A percentile compares a stretch with the other conserved stretches of the same genome.
These are phyloP conservation scores for Peronospora belbahrii DNA, from an alignment of 352 stramenopile genomes.

Conservation along the genomic window DNA sequence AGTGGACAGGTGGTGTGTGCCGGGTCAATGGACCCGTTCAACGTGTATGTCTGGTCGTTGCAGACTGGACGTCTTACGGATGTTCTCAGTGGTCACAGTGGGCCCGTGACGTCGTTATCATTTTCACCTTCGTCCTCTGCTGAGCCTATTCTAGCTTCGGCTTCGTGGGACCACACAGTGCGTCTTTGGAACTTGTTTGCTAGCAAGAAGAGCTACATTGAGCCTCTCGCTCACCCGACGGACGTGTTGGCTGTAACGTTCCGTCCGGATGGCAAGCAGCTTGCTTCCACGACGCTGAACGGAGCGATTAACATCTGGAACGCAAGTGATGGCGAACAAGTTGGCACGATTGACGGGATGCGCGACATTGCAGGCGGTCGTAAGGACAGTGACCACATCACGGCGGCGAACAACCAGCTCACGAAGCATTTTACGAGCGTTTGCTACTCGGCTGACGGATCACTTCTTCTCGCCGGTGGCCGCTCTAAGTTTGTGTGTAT, in stretches of 20 bases:
- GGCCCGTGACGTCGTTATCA: conserved; percentile 90
- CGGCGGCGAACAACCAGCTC: conserved; percentile 84
- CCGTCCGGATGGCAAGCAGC: conserved; percentile 93
- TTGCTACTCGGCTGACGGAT: conserved; percentile 97
- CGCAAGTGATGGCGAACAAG: conserved; percentile 90
- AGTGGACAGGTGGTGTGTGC: conserved; percentile 94
- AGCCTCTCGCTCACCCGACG: conserved; percentile 93
- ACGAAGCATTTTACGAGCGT: conserved; percentile 99
- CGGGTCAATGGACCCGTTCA: conserved; percentile 93
- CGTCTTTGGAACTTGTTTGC: conserved; percentile 99
- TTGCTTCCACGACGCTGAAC: conserved; percentile 94
- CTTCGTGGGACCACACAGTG: conserved; percentile 98
- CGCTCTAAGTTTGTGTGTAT: conserved; percentile 99
- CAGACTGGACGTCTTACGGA: conserved; percentile 96
- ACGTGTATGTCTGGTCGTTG: conserved; percentile 97
- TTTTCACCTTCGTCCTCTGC: conserved; percentile 84
- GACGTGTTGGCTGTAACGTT: conserved; percentile 97
- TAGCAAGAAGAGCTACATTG: conserved; percentile 90
- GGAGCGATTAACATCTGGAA: conserved; percentile 97
- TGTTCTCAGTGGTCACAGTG: conserved; percentile 96
- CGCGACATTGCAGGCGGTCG: conserved; percentile 94
- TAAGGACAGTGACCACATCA: conserved; percentile 71
- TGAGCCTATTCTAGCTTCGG: conserved; percentile 89
- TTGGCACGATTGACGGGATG: conserved; percentile 93
- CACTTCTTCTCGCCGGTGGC: conserved; percentile 94